phyloP scores from a whole-genome alignment of 1,284 basidiomycete genomes.

The Ganoderma boninense region DNA sequence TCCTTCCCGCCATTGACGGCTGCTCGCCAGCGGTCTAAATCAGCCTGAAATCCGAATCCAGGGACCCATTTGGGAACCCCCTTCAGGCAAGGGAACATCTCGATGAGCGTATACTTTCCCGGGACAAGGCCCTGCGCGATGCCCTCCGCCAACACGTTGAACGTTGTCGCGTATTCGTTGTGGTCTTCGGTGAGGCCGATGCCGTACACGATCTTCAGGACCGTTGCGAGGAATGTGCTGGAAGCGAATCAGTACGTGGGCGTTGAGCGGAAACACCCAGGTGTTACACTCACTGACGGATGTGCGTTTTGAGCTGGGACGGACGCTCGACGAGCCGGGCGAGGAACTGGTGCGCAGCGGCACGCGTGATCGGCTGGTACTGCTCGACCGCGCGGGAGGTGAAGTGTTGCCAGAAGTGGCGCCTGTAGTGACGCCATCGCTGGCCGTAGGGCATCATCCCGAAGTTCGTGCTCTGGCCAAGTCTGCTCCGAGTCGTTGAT shows the following conservation, averaged over 20 bases:
- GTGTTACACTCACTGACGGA: background rate
- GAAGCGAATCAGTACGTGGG: too few species aligned
- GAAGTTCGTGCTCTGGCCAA: background rate
- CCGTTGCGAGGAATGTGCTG: conserved; percentile 13
- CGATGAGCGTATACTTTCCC: conserved; percentile 3
- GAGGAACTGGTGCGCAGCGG: background rate
- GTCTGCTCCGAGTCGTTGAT: background rate
- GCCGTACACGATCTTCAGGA: conserved; percentile 18
- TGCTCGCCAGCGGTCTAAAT: conserved; percentile 35
- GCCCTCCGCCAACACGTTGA: background rate
- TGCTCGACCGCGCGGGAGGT: background rate
- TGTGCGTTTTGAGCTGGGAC: background rate
- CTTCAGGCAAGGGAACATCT: conserved; percentile 8
- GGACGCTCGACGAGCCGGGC: background rate
- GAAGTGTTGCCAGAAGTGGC: conserved; percentile 19
- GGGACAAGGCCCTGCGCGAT: background rate
- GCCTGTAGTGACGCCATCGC: conserved; percentile 5
- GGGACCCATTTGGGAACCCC: background rate
- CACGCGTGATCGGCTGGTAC: background rate
- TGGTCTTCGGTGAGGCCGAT: conserved; percentile 6
- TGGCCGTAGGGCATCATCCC: conserved; percentile 9
- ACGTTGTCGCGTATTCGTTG: background rate
- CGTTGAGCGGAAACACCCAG: too few species aligned
- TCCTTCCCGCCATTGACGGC: conserved; percentile 17
- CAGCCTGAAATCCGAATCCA: conserved; percentile 11